phyloP scores from a whole-genome alignment of 2,329 filamentous ascomycete genomes.

The Aspergillus jensenii region DNA sequence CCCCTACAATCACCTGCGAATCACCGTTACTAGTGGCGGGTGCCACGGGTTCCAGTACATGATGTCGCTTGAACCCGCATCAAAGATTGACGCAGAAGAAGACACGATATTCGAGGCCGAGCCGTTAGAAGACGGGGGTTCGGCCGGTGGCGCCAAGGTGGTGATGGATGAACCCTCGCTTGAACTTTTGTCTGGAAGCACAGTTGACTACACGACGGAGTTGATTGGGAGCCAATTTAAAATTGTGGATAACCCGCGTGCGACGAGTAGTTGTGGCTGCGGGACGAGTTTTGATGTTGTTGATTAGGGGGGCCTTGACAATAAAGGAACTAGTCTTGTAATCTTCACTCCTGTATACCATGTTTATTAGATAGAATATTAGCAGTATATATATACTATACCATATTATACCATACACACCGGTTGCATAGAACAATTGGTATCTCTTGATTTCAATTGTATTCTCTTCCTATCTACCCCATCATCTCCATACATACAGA shows the following conservation, averaged over 20 bases:
- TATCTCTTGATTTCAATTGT: background rate
- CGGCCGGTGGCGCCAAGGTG: conserved; percentile 67
- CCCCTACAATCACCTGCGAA: conserved; percentile 80
- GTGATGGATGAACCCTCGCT: conserved; percentile 86
- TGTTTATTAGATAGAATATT: conserved; percentile 9
- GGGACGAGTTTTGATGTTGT: conserved; percentile 97
- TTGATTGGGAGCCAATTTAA: conserved; percentile 95
- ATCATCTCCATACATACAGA: background rate
- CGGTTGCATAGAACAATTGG: too few species aligned
- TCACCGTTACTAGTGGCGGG: conserved; percentile 88
- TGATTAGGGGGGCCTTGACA: conserved; percentile 37
- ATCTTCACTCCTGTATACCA: conserved; percentile 11
- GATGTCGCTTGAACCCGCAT: conserved; percentile 71
- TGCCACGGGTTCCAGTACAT: conserved; percentile 98
- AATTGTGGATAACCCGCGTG: conserved; percentile 87
- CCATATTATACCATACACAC: conserved; percentile 12
- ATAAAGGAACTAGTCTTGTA: background rate
- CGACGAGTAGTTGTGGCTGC: conserved; percentile 93
- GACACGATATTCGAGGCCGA: conserved; percentile 83
- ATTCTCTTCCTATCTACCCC: background rate
- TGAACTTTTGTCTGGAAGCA: conserved; percentile 87
- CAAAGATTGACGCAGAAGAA: conserved; percentile 66
- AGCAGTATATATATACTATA: conserved; percentile 11
- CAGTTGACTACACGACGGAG: conserved; percentile 94
- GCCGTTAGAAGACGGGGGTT: conserved; percentile 30